Conservation (phyloP, 805 yeast genomes). For the Sugiyamaella chiloensis region DNA sequence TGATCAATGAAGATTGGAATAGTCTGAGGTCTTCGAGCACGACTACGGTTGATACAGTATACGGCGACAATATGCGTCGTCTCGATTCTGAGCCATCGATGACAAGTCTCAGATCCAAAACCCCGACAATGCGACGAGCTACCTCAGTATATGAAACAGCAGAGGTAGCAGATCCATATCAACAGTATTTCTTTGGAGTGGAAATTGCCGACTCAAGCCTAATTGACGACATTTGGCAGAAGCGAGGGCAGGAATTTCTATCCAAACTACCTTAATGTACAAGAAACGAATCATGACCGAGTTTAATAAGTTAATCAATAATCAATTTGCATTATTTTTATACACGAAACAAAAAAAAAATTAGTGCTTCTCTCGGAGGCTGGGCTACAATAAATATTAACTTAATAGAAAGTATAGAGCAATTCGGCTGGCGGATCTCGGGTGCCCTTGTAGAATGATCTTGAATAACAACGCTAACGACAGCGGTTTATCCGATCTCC, state of each 20-base stretch:
- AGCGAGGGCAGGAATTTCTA: conserved; percentile 19
- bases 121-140: not conserved
- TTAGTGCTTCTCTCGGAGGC: not conserved
- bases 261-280: conserved; percentile 4
- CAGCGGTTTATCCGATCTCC: too few relatives aligned
- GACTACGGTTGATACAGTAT: conserved; percentile 3
- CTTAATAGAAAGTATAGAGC: too few relatives aligned
- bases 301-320: not conserved
- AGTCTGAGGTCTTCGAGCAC: conserved; percentile 8
- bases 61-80: not conserved
- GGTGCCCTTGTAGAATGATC: too few relatives aligned
- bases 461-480: too few relatives aligned
- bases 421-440: too few relatives aligned
- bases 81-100: not conserved
- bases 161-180: conserved; percentile 8
- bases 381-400: too few relatives aligned
- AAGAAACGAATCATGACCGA: too few relatives aligned
- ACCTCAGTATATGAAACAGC: conserved; percentile 11
- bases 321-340: not conserved
- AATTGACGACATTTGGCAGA: conserved; percentile 18
- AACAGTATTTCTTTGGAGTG: conserved; percentile 10
- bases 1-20: conserved; percentile 14
- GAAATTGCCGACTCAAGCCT: not conserved
- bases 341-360: not conserved
- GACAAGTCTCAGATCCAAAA: not conserved